Evolutionary conservation across 1,139 yeast genomes (phyloP), one percentile per base, ranked within the genome.

Genomic region (Yamadazyma buinensis): DNA sequence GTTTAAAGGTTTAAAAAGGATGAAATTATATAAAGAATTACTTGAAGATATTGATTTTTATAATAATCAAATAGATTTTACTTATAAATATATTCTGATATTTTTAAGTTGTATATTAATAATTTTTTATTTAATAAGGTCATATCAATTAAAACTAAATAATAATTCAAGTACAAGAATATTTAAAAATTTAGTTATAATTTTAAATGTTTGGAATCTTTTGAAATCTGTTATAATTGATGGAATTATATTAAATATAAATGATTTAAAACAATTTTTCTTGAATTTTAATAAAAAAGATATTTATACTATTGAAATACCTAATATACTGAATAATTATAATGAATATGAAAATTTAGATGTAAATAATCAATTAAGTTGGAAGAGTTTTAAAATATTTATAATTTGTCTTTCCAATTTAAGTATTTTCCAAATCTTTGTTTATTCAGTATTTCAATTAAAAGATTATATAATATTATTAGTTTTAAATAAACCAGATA

Each of bases 181-280:
- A 10, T 26, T 35, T n/a, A 22, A 29, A 3, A 12, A 11, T 2
- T 18, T 28, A 21, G 20, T 29, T 9, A 29, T 35, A 15, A 12
- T 25, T 22, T 26, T 35, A 23, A 26, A 24, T 17, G 15, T 15
- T 17, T 35, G 33, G 33, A 35, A 32, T 29, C 22, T 35, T 13
- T 5, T 32, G 11, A 18, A n/a, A 10, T 12, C 19, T 15, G 7
- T 32, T 5, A 15, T 26, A 5, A 20, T 35, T 8, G 22, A 32
- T 26, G 8, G 14, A 3, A 10, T 29, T 1, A 9, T 35, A 5
- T 26, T 32, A 9, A 23, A 29, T 19, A n/a, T 29, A 3, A 19
- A 22, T 1, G n/a, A 17, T 18, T 14, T 35, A 10, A 11, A 15
- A 6, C 5, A 17, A 5, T 5, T 17, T 17, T 17, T 5, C 7